Percentiles rank a stretch among this genome's conserved stretches.
Evolutionary conservation across 352 stramenopile genomes (phyloP).

Genomic region (Pythium rhizo-oryzae): DNA sequence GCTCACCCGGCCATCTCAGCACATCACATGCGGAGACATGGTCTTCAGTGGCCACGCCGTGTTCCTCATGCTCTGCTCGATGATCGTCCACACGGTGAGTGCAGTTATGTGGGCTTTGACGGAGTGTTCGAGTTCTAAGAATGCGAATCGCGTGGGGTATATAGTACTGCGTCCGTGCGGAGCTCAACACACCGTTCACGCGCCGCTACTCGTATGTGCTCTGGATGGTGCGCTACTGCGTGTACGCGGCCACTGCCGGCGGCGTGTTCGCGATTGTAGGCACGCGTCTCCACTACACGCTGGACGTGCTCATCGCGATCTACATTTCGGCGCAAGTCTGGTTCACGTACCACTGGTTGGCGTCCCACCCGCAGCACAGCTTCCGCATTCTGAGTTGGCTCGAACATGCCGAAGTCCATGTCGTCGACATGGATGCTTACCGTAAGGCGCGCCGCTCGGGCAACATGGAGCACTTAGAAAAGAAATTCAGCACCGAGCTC

Average conservation of each 20-base stretch:
- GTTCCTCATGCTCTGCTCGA: constrained; percentile 83
- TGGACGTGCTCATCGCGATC: constrained; percentile 86
- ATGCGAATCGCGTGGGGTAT: constrained; percentile 8
- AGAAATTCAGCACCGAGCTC: constrained; percentile 27
- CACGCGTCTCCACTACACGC: constrained; percentile 86
- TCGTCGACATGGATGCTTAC: constrained; percentile 82
- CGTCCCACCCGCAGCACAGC: constrained; percentile 53
- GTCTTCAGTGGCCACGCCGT: constrained; percentile 89
- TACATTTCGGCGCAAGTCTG: constrained; percentile 88
- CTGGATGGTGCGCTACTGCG: constrained; percentile 83
- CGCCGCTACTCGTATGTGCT: constrained; percentile 70
- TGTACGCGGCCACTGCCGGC: constrained; percentile 61
- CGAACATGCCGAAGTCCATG: constrained; percentile 78
- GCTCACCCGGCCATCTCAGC: constrained; percentile 76
- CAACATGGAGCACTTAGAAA: constrained; percentile 35
- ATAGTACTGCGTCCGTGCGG: constrained; percentile 75
- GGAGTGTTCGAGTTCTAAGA: background rate
- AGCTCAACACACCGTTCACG: constrained; percentile 89
- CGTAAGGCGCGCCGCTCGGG: constrained; percentile 69
- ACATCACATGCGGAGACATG: constrained; percentile 91
- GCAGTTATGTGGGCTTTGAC: background rate
- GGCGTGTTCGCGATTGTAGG: constrained; percentile 86
- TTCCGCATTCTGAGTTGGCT: constrained; percentile 82
- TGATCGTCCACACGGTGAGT: constrained; percentile 78
- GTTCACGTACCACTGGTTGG: constrained; percentile 87